Evolutionary conservation across 1,139 yeast species (phyloP).

Genomic region (Sugiyamaella sp.): DNA sequence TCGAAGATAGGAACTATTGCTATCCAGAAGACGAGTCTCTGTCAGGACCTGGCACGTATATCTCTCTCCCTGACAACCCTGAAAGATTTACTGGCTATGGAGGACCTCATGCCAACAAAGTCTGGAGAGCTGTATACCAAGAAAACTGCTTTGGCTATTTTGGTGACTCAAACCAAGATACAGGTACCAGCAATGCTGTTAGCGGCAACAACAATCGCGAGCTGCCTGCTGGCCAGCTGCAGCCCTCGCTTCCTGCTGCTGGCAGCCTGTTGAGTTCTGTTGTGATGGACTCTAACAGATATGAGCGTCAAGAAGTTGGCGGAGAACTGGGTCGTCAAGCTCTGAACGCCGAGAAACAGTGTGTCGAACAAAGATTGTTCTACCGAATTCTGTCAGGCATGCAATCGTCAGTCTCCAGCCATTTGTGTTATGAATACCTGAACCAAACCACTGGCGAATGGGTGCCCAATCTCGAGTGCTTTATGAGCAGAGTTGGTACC

Average conservation of each 20-base stretch:
- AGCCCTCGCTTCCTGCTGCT: constrained; percentile 19
- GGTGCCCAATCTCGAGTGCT: constrained; percentile 79
- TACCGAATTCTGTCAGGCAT: constrained; percentile 87
- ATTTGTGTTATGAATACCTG: constrained; percentile 82
- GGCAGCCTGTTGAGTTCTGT: constrained; percentile 31
- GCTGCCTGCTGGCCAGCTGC: constrained; percentile 1
- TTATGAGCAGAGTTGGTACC: constrained; percentile 87
- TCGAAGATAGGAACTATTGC: constrained; percentile 50
- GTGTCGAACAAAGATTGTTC: constrained; percentile 84
- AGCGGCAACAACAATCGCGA: constrained; percentile 14
- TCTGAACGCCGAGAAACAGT: constrained; percentile 52
- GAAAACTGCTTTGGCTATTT: constrained; percentile 82
- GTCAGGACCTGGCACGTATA: constrained; percentile 65
- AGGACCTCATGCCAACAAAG: constrained; percentile 87
- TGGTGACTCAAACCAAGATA: constrained; percentile 40
- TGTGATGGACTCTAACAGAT: constrained; percentile 32
- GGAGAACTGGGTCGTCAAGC: constrained; percentile 39
- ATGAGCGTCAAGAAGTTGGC: constrained; percentile 37
- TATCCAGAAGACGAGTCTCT: constrained; percentile 58
- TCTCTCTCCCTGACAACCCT: constrained; percentile 84
- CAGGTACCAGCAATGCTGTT: constrained; percentile 30
- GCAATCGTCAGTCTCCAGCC: constrained; percentile 96
- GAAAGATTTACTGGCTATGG: constrained; percentile 97
- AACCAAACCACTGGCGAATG: constrained; percentile 74
- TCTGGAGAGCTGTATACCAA: constrained; percentile 90